Conservation (phyloP, 192 early-diverging fungal species). For the Phycomyces blakesleeanus region DNA sequence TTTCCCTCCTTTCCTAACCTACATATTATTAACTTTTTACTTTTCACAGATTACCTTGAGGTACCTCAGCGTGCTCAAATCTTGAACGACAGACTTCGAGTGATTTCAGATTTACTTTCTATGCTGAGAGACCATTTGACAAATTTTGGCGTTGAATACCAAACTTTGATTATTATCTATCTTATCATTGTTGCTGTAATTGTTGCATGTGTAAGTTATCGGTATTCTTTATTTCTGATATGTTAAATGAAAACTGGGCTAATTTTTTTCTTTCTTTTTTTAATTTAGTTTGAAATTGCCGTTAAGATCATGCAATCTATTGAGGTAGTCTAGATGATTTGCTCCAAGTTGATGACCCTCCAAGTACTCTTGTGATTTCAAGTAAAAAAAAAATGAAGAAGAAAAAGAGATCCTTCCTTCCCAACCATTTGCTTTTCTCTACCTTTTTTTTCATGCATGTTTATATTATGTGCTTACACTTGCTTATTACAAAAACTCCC, state of each 20-base stretch:
- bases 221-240: no score
- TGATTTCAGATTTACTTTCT: conserved; percentile 56
- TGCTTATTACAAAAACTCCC: no score
- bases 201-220: conserved; percentile 39
- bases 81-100: conserved; percentile 52
- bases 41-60: conserved; percentile 60
- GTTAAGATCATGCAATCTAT: conserved; percentile 33
- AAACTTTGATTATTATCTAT: conserved; percentile 62
- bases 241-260: no score
- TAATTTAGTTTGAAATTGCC: conserved; percentile 31
- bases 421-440: no score
- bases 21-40: background rate
- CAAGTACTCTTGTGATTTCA: no score
- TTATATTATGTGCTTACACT: no score
- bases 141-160: conserved; percentile 51
- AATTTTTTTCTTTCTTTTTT: no score
- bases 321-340: conserved; percentile 10
- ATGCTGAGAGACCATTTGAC: conserved; percentile 61
- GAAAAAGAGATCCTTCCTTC: no score
- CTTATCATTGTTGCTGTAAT: conserved; percentile 45
- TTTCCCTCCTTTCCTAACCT: background rate
- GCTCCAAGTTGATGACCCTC: no score
- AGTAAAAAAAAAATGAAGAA: no score
- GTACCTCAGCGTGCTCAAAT: conserved; percentile 58
- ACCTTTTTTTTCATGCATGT: no score